phyloP scores from a whole-genome alignment of 2,329 filamentous ascomycete species.

The Plectosphaerella sp. region DNA sequence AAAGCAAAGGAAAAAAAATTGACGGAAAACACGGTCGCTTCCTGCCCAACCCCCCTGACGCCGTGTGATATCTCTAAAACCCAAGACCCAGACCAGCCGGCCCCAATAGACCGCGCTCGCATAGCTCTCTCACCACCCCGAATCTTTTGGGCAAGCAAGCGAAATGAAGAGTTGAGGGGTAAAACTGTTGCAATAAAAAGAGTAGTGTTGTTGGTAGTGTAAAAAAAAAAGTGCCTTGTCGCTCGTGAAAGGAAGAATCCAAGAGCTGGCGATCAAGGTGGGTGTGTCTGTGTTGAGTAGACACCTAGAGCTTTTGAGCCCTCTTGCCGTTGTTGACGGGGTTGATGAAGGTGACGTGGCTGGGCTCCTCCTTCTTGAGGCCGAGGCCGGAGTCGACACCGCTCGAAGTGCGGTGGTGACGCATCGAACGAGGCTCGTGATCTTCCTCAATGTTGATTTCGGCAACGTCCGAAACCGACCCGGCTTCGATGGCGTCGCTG shows the following conservation, averaged over 20 bases:
- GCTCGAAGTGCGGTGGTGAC: conserved; percentile 32
- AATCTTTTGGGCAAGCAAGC: background rate
- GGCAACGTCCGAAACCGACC: conserved; percentile 54
- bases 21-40: conserved; percentile 1
- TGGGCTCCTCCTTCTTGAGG: conserved; percentile 49
- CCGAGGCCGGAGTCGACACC: conserved; percentile 35
- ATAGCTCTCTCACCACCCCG: background rate
- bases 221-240: conserved; percentile 6
- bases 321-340: conserved; percentile 38
- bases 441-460: conserved; percentile 60
- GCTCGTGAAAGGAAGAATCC: conserved; percentile 13
- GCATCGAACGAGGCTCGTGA: conserved; percentile 39
- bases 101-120: background rate
- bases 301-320: conserved; percentile 10
- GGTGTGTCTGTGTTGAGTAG: background rate
- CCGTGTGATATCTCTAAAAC: conserved; percentile 3
- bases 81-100: background rate
- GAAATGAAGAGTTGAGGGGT: conserved; percentile 2
- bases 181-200: conserved; percentile 8
- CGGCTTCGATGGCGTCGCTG: conserved; percentile 53
- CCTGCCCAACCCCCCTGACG: conserved; percentile 1
- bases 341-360: conserved; percentile 52
- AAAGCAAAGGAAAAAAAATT: conserved; percentile 3
- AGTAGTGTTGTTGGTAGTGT: background rate
- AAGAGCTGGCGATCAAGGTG: conserved; percentile 7